A percentile compares a stretch with the other conserved stretches of the same genome.
Evolutionary conservation across 1,284 basidiomycete genomes (phyloP).

Genomic region (Rhodotorula glutinis): DNA sequence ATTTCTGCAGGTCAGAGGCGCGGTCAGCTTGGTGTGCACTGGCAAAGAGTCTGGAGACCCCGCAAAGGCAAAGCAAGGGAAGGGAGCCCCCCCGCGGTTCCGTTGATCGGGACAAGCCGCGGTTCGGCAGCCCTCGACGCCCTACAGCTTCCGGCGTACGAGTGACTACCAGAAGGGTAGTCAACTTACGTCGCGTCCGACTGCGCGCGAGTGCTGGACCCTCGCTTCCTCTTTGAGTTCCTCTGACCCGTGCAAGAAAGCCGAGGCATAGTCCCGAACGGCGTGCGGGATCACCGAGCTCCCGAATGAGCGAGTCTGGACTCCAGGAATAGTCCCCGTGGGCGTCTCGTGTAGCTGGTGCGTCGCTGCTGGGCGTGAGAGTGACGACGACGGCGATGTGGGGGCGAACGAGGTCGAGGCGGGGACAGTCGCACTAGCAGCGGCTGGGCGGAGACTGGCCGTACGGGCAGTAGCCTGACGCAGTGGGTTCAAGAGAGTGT

Average conservation of each 20-base stretch:
- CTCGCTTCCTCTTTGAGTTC: constrained; percentile 74
- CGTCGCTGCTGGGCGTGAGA: not conserved
- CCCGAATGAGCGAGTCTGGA: not conserved
- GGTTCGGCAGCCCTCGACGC: too few species aligned
- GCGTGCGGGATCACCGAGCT: not conserved
- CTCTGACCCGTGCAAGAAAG: constrained; percentile 68
- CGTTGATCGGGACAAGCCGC: not conserved
- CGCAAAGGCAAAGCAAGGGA: not conserved
- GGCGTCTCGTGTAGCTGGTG: too few species aligned
- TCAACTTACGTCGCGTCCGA: constrained; percentile 64
- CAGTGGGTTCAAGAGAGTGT: too few species aligned
- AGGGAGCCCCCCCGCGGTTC: too few species aligned
- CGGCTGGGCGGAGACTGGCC: not conserved
- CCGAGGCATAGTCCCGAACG: constrained; percentile 9
- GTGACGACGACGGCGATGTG: not conserved
- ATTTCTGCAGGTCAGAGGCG: constrained; percentile 39
- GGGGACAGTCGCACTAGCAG: too few species aligned
- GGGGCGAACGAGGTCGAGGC: too few species aligned
- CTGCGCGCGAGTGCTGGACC: constrained; percentile 74
- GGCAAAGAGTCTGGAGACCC: not conserved
- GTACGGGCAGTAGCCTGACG: not conserved
- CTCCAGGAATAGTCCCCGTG: too few species aligned
- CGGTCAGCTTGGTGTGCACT: too few species aligned
- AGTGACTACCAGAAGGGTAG: not conserved
- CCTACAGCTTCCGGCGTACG: not conserved